These are phyloP conservation scores for Penicillium palitans DNA, from an alignment of 2,329 filamentous ascomycete genomes.

Conservation along the genomic window DNA sequence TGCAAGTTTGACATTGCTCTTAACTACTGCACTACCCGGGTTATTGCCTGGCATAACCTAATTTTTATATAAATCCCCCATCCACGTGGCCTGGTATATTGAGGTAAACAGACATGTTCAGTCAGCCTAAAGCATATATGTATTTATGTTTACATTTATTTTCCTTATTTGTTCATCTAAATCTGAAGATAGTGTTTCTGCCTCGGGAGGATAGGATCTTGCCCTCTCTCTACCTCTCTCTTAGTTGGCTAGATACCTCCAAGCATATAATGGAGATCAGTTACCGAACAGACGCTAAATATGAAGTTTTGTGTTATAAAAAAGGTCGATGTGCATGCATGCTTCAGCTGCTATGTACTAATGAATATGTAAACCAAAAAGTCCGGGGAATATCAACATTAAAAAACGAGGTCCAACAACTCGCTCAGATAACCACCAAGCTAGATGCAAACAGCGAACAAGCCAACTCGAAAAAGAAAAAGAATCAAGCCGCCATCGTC, in stretches of 20 bases:
- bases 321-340: neutral
- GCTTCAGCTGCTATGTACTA: neutral
- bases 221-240: too few relatives aligned
- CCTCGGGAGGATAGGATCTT: too few relatives aligned
- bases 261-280: neutral
- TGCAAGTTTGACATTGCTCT: too few relatives aligned
- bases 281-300: neutral
- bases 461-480: neutral
- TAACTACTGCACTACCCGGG: too few relatives aligned
- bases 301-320: neutral
- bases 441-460: conserved; percentile 3
- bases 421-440: conserved; percentile 5
- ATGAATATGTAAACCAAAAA: neutral
- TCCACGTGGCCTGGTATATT: too few relatives aligned
- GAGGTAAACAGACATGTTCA: too few relatives aligned
- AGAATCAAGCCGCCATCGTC: conserved; percentile 9
- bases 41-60: too few relatives aligned
- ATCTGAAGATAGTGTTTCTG: too few relatives aligned
- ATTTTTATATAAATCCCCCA: too few relatives aligned
- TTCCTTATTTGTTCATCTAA: too few relatives aligned
- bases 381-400: neutral
- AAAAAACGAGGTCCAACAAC: neutral
- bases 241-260: neutral
- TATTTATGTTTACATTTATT: too few relatives aligned
- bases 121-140: too few relatives aligned